phyloP scores from a whole-genome alignment of 1,284 basidiomycete species.

The Ganoderma multipileum region DNA sequence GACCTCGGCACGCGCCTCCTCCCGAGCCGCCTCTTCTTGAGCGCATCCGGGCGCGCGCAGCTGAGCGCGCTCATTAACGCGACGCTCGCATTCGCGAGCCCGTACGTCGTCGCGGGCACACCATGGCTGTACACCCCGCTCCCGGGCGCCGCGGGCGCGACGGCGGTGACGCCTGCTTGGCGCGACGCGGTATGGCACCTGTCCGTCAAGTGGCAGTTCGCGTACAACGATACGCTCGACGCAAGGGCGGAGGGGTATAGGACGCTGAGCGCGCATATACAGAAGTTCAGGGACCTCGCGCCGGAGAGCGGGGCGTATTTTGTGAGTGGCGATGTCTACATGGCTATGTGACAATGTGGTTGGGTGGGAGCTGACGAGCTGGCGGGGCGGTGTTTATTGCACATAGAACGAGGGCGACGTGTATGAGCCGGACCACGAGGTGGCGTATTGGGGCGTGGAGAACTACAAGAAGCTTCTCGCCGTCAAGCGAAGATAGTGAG shows the following conservation, averaged over 20 bases:
- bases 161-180: conserved; percentile 54
- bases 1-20: conserved; percentile 43
- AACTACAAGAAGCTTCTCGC: conserved; percentile 54
- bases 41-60: conserved; percentile 31
- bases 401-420: conserved; percentile 64
- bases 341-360: not conserved
- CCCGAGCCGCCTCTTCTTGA: conserved; percentile 38
- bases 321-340: conserved; percentile 39
- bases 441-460: conserved; percentile 56
- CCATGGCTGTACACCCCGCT: conserved; percentile 49
- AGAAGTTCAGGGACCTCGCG: conserved; percentile 52
- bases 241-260: conserved; percentile 46
- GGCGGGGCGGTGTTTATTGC: conserved; percentile 2
- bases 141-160: conserved; percentile 43
- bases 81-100: conserved; percentile 35
- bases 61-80: conserved; percentile 37
- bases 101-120: conserved; percentile 44
- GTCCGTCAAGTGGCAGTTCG: conserved; percentile 34
- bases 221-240: conserved; percentile 50
- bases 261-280: conserved; percentile 43
- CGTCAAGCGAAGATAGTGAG: conserved; percentile 65
- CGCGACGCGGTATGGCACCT: conserved; percentile 52
- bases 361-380: not conserved
- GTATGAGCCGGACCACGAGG: conserved; percentile 58
- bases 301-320: conserved; percentile 58